Evolutionary conservation across 208 protist genomes (phyloP), one percentile per base, ranked within the genome.

Genomic region (Trypanosoma lewisi): DNA sequence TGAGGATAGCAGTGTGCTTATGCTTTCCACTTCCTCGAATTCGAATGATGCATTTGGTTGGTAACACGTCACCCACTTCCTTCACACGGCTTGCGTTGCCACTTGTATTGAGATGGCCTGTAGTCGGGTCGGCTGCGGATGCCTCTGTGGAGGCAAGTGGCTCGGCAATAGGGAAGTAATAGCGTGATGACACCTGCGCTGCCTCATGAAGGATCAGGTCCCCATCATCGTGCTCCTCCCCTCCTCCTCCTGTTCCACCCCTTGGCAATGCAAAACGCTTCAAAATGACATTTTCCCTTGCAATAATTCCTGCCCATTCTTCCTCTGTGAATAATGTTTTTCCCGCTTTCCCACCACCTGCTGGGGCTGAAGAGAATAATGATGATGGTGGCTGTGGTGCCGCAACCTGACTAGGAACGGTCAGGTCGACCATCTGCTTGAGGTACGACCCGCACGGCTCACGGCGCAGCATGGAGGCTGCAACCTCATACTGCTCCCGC

Each of bases 11-110:
- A 0, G 87, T 90, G 59, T 84, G 75, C 54, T 83, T 84, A 45
- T 82, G 52, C 3, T 70, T 73, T 58, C 82, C 75, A 58, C 87
- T 94, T 50, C 78, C 75, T n/a, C 80, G 77, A 36, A 89, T 67
- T 11, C 82, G 81, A 14, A 94, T 72, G 37, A 94, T 77, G 50
- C 87, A 94, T 62, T 90, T 90, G 12, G 81, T 82, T 14, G 73
- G 70, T 14, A 70, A 19, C 6, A 84, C 52, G 47, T 84, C 78
- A 21, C 28, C 42, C 19, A 34, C 14, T 19, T 51, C 4, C 31
- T 63, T 52, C 28, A 49, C 55, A 23, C 25, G 2, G 30, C 45
- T n/a, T 3, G 47, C 52, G 27, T 63, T 21, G 33, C 33, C 39
- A 48, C 34, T 54, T 6, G 12, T 49, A 6, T 31, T 17, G 9